Evolutionary conservation across 371 early-diverging fungal species (phyloP).

Genomic region (Circinella umbellata): DNA sequence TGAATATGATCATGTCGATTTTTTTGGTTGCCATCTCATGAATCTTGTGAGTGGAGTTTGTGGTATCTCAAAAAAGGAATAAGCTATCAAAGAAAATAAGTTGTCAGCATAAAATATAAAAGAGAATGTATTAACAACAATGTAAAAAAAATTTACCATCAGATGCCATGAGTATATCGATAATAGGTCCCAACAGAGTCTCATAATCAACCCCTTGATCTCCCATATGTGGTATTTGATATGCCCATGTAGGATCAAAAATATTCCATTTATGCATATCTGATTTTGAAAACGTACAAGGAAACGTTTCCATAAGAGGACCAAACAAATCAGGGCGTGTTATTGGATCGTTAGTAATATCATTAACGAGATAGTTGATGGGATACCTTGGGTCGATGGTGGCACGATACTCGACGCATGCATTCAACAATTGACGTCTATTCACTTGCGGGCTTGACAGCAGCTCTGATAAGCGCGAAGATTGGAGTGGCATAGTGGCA

Average conservation of each 20-base stretch:
- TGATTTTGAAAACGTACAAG: conserved; percentile 40
- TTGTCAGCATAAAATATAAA: neutral
- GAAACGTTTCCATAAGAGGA: conserved; percentile 37
- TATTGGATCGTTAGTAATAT: conserved; percentile 31
- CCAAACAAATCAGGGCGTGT: conserved; percentile 44
- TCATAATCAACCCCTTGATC: conserved; percentile 31
- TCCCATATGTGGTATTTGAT: neutral
- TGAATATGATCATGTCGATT: neutral
- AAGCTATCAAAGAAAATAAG: conserved; percentile 26
- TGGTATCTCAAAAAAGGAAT: conserved; percentile 54
- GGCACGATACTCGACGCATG: conserved; percentile 45
- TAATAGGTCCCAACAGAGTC: conserved; percentile 35
- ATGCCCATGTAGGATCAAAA: conserved; percentile 31
- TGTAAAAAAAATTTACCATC: conserved; percentile 31
- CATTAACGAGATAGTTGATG: conserved; percentile 45
- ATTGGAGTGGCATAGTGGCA: conserved; percentile 40
- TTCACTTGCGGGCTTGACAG: conserved; percentile 14
- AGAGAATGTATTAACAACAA: neutral
- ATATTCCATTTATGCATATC: conserved; percentile 42
- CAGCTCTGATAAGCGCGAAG: conserved; percentile 26
- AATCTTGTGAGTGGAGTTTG: conserved; percentile 47
- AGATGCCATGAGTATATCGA: conserved; percentile 45
- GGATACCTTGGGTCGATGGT: conserved; percentile 41
- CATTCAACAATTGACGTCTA: conserved; percentile 33
- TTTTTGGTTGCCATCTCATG: conserved; percentile 46